Conservation (phyloP, 2,329 filamentous ascomycete species). For the Purpureocillium takamizusanense region DNA sequence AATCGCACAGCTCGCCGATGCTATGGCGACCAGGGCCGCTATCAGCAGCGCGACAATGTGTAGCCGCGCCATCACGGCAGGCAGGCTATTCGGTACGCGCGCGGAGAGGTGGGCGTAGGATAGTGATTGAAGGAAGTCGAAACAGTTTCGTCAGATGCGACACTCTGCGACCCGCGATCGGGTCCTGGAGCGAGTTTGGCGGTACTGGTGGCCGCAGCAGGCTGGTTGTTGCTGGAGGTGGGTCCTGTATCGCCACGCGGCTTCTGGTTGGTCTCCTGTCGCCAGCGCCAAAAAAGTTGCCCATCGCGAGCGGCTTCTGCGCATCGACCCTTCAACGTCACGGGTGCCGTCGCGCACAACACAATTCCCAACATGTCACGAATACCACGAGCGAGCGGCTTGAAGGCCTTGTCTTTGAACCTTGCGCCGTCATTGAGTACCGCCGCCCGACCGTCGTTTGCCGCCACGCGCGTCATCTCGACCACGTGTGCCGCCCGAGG, state of each 20-base stretch:
- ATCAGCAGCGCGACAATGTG: slow-evolving; percentile 26
- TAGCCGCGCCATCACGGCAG: slow-evolving; percentile 33
- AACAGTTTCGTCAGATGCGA: not conserved
- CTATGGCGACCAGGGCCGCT: slow-evolving; percentile 22
- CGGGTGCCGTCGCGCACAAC: not conserved
- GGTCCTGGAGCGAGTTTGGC: not conserved
- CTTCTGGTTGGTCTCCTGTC: slow-evolving; percentile 14
- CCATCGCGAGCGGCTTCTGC: not conserved
- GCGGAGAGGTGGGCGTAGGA: no score
- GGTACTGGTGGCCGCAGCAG: not conserved
- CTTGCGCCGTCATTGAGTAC: slow-evolving; percentile 11
- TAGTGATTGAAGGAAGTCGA: not conserved
- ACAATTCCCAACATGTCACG: slow-evolving; percentile 27
- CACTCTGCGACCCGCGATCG: no score
- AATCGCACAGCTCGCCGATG: slow-evolving; percentile 33
- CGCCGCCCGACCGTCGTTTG: slow-evolving; percentile 16
- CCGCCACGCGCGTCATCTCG: slow-evolving; percentile 20
- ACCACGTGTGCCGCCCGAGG: slow-evolving; percentile 21
- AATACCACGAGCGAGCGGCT: slow-evolving; percentile 27
- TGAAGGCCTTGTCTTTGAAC: slow-evolving; percentile 20
- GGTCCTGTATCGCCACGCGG: slow-evolving; percentile 12
- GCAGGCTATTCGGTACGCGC: not conserved
- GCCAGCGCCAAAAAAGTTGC: slow-evolving; percentile 9
- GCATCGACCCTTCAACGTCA: not conserved
- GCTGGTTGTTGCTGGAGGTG: not conserved